Percentiles rank a stretch among this genome's conserved stretches.
Evolutionary conservation across 2,329 filamentous ascomycete species (phyloP).

Genomic region (Didymella pomorum): DNA sequence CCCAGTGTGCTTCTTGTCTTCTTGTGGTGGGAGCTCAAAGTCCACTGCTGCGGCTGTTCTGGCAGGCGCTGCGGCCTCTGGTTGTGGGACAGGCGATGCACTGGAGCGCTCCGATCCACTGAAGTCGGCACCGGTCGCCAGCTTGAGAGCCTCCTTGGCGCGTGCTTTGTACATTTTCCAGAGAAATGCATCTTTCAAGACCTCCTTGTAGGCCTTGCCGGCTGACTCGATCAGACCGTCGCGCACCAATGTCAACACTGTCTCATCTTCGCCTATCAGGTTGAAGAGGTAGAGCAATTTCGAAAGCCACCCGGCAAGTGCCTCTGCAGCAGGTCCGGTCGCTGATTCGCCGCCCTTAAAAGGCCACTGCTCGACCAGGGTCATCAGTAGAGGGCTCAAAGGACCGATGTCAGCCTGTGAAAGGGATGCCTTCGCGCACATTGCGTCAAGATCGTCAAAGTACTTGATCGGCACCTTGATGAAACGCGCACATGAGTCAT

Average conservation of each 20-base stretch:
- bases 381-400: constrained; percentile 72
- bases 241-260: constrained; percentile 36
- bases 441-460: constrained; percentile 71
- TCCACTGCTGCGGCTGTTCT: constrained; percentile 28
- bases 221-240: constrained; percentile 42
- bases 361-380: constrained; percentile 79
- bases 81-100: constrained; percentile 34
- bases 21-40: constrained; percentile 50
- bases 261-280: constrained; percentile 48
- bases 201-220: constrained; percentile 38
- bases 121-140: constrained; percentile 46
- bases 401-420: constrained; percentile 34
- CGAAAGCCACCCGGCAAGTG: constrained; percentile 48
- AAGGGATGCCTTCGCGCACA: constrained; percentile 37
- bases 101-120: constrained; percentile 47
- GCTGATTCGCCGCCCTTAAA: constrained; percentile 58
- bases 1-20: constrained; percentile 55
- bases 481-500: constrained; percentile 82
- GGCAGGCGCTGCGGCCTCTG: constrained; percentile 24
- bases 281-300: constrained; percentile 48
- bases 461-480: constrained; percentile 83
- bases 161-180: constrained; percentile 51
- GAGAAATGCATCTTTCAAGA: constrained; percentile 46
- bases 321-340: constrained; percentile 37
- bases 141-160: constrained; percentile 45